Conservation (phyloP, 2,329 filamentous ascomycete genomes). For the Cladosporium phlei region DNA sequence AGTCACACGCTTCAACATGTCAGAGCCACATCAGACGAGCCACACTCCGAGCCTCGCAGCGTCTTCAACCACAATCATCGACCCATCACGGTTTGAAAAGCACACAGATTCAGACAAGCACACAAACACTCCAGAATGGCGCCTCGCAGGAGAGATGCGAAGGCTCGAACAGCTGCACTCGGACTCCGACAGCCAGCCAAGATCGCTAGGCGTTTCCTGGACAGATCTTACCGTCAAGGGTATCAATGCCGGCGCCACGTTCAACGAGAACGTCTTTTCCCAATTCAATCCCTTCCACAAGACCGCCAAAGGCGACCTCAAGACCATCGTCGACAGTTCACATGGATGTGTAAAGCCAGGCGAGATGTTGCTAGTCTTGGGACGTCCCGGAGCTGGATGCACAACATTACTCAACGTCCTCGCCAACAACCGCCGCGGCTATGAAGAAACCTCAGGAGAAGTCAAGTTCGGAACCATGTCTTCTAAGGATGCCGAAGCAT, state of each 20-base stretch:
- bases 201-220: constrained; percentile 10
- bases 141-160: neutral
- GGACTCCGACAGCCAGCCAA: neutral
- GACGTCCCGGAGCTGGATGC: constrained; percentile 52
- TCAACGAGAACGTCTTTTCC: constrained; percentile 57
- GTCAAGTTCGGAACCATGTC: constrained; percentile 51
- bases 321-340: constrained; percentile 56
- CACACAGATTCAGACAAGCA: neutral
- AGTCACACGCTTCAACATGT: neutral
- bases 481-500: constrained; percentile 38
- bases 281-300: constrained; percentile 47
- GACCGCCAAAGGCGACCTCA: constrained; percentile 49
- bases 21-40: neutral
- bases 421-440: constrained; percentile 50
- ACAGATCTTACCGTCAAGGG: constrained; percentile 44
- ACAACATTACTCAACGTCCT: constrained; percentile 66
- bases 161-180: constrained; percentile 1
- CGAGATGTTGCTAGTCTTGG: constrained; percentile 35
- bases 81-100: neutral
- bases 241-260: constrained; percentile 55
- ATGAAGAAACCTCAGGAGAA: constrained; percentile 24
- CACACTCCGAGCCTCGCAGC: neutral
- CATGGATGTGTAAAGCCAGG: constrained; percentile 66
- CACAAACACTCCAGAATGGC: neutral
- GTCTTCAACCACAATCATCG: neutral